A percentile compares a stretch with the other conserved stretches of the same genome.
Conservation (phyloP, 129 eudicot species). For the Flaveria ramosissima region DNA sequence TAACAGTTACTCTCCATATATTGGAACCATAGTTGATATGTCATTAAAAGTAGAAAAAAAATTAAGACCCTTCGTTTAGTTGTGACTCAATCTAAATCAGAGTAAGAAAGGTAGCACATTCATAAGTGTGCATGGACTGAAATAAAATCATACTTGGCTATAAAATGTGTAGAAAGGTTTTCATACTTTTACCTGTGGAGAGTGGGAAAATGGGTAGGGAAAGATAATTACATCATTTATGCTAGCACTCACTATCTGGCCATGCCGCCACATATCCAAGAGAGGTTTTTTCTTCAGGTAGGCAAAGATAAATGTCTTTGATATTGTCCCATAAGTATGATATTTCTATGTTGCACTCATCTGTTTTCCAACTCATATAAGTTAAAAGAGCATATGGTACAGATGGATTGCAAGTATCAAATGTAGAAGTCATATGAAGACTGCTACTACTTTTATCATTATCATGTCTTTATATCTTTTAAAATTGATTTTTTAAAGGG, state of each 20-base stretch:
- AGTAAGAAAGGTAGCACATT: constrained; percentile 1
- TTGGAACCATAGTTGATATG: constrained; percentile 14
- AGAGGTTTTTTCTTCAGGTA: not conserved
- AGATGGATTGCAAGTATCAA: constrained; percentile 5
- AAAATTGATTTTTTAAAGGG: not conserved
- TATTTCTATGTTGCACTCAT: not conserved
- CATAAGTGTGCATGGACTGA: not conserved
- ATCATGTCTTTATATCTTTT: not conserved
- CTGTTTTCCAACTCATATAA: not conserved
- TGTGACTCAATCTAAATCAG: constrained; percentile 8
- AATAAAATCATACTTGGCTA: not conserved
- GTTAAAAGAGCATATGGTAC: not conserved
- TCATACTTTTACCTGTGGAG: not conserved
- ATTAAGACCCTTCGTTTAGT: not conserved
- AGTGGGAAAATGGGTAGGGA: not conserved
- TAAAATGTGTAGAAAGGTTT: not conserved
- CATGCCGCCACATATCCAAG: not conserved
- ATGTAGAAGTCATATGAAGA: not conserved
- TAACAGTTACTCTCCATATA: not conserved
- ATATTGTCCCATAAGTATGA: not conserved
- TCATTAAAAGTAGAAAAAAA: constrained; percentile 1
- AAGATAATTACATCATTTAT: not conserved
- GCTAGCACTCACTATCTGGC: not conserved
- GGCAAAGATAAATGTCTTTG: not conserved
- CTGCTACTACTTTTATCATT: constrained; percentile 1